These are phyloP conservation scores for Acer campestre DNA, from an alignment of 345 rosid genomes.

Conservation along the genomic window DNA sequence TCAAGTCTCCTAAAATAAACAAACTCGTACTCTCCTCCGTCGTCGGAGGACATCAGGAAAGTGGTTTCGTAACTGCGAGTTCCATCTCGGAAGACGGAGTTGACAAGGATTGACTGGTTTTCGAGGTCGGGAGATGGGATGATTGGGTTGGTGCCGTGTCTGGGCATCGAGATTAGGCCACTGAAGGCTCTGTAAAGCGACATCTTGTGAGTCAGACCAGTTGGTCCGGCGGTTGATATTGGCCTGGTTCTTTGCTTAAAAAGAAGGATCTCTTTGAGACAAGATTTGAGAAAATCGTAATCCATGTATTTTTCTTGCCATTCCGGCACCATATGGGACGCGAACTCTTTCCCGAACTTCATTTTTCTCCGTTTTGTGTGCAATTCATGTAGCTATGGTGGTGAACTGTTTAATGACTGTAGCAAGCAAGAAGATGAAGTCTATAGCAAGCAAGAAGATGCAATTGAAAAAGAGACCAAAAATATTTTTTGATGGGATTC, in stretches of 20 bases:
- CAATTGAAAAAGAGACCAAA: too few species aligned
- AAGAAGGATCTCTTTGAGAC: conserved; percentile 51
- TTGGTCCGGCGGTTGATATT: too few species aligned
- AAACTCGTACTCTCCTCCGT: conserved; percentile 68
- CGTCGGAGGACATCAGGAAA: conserved; percentile 56
- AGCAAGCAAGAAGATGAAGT: not conserved
- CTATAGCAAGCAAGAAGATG: not conserved
- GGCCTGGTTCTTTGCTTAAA: conserved; percentile 39
- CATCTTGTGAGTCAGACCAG: too few species aligned
- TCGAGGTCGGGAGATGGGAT: conserved; percentile 44
- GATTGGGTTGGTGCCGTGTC: conserved; percentile 1
- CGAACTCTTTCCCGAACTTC: conserved; percentile 81
- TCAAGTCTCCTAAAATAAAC: conserved; percentile 65
- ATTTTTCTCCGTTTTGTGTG: conserved; percentile 22
- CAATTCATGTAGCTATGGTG: not conserved
- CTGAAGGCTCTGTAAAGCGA: conserved; percentile 66
- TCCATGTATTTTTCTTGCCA: conserved; percentile 78
- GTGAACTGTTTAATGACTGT: not conserved
- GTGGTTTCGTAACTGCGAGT: conserved; percentile 46
- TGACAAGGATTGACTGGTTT: conserved; percentile 44
- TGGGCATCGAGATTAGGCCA: conserved; percentile 41
- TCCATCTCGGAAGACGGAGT: conserved; percentile 33
- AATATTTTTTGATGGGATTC: not conserved
- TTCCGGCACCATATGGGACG: conserved; percentile 74
- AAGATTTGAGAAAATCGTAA: conserved; percentile 50